These are phyloP conservation scores for Rhodotorula kratochvilovae DNA, from an alignment of 768 basidiomycete genomes.

Conservation along the genomic window DNA sequence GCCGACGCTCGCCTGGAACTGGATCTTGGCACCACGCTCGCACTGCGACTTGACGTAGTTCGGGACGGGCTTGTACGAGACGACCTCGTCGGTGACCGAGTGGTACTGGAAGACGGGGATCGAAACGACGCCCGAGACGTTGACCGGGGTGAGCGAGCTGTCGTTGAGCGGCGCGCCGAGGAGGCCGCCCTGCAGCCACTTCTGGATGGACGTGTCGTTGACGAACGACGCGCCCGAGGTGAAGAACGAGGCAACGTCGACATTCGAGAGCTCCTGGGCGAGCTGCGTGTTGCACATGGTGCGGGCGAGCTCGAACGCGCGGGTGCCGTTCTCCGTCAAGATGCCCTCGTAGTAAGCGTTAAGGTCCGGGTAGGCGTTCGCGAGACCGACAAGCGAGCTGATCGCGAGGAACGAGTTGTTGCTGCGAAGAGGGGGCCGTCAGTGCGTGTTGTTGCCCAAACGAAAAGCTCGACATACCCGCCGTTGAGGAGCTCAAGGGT, in stretches of 20 bases:
- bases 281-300: background rate
- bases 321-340: background rate
- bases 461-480: background rate
- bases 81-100: background rate
- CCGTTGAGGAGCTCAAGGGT: background rate
- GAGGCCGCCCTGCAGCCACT: background rate
- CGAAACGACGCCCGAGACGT: background rate
- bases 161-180: background rate
- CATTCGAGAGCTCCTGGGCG: background rate
- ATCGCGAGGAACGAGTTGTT: background rate
- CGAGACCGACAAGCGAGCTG: background rate
- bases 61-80: background rate
- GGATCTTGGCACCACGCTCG: slow-evolving; percentile 6
- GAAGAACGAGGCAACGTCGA: background rate
- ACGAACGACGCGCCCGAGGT: background rate
- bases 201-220: background rate
- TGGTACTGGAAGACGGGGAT: slow-evolving; percentile 11
- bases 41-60: background rate
- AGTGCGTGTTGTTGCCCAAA: too few species aligned
- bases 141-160: background rate
- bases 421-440: background rate
- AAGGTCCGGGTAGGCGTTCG: slow-evolving; percentile 8
- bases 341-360: background rate
- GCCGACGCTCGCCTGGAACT: background rate
- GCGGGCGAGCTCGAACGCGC: background rate